Percentiles rank a stretch among this genome's conserved stretches.
These are phyloP conservation scores for Solidago caesia DNA, from an alignment of 129 eudicot species.

Conservation along the genomic window DNA sequence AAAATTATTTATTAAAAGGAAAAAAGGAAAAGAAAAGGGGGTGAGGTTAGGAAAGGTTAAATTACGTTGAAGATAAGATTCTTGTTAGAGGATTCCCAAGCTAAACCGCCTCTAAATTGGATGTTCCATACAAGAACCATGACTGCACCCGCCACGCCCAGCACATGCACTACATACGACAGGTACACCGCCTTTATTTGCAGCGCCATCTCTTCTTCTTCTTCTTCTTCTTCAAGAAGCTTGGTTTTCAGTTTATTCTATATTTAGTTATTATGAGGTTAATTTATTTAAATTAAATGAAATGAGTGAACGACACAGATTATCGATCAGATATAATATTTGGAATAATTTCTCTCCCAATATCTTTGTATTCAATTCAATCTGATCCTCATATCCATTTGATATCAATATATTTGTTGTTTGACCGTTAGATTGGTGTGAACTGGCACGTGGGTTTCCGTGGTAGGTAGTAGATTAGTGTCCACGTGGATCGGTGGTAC, in stretches of 20 bases:
- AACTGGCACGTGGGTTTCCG: slow-evolving; percentile 11
- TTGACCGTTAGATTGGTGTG: slow-evolving; percentile 27
- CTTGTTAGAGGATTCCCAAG: slow-evolving; percentile 75
- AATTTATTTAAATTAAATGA: not conserved
- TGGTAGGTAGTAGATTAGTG: slow-evolving; percentile 27
- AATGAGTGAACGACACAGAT: not conserved
- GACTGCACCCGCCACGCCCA: slow-evolving; percentile 55
- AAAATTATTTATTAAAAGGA: not conserved
- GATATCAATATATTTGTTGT: slow-evolving; percentile 11
- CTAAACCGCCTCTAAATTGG: slow-evolving; percentile 88
- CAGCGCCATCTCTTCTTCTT: slow-evolving; percentile 37
- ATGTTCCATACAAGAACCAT: slow-evolving; percentile 80
- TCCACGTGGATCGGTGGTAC: slow-evolving; percentile 21
- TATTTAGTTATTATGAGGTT: not conserved
- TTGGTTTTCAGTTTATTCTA: too few relatives aligned
- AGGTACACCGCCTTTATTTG: slow-evolving; percentile 53
- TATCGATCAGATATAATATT: too few relatives aligned
- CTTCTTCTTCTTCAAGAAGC: not conserved
- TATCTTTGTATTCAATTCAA: not conserved
- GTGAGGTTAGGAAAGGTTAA: too few relatives aligned
- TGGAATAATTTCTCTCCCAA: not conserved
- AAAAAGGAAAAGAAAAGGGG: not conserved
- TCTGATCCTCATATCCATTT: slow-evolving; percentile 23
- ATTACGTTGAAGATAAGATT: slow-evolving; percentile 81
- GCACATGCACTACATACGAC: slow-evolving; percentile 63